Evolutionary conservation across 495 filamentous ascomycete species (phyloP), one percentile per base, ranked within the genome.

Genomic region (Friedmanniomyces simplex): DNA sequence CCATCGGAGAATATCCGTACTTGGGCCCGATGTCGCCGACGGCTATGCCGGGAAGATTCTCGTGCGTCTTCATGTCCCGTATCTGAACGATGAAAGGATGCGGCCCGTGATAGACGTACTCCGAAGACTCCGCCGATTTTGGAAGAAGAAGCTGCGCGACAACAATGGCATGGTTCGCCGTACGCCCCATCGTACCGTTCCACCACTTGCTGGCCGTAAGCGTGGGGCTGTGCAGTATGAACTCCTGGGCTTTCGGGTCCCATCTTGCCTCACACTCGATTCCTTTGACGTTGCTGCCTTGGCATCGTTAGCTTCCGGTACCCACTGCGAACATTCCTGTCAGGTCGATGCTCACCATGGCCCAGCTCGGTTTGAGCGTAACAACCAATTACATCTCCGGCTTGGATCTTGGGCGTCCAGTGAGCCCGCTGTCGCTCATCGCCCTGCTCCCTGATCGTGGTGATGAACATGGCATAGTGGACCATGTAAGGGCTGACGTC

Each of bases 171-270:
- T 75, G 71, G 60, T 65, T 76, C 1, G 75, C 74, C 18, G 72
- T 72, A 0, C 73, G 64, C 1, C 76, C 76, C 58, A 78, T 63
- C 12, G 68, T 65, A 5, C 76, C 76, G 62, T 77, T 76, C 76
- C 75, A 77, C 73, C 74, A 77, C 62, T 78, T 78, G 49, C 71
- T 74, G 1, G 75, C 71, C 2, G 74, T 77, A 11, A 78, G 55
- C 5, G 70, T 70, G 36, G 75, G 75, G 39, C 73, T 76, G 55
- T 77, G 74, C 3, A 78, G 57, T 13, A 72, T 65, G 52, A 78
- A 78, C 43, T 76, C 72, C 49, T 71, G 69, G 4, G 65, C 66
- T 26, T 52, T 56, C 12, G 58, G 58, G 63, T 76, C 72, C 70
- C 71, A 78, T 12, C 65, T 64, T 1, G 76, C 76, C 46, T 73